Base-by-base conservation (phyloP, 805 yeast species). In the Monosporozyma unispora region DNA sequence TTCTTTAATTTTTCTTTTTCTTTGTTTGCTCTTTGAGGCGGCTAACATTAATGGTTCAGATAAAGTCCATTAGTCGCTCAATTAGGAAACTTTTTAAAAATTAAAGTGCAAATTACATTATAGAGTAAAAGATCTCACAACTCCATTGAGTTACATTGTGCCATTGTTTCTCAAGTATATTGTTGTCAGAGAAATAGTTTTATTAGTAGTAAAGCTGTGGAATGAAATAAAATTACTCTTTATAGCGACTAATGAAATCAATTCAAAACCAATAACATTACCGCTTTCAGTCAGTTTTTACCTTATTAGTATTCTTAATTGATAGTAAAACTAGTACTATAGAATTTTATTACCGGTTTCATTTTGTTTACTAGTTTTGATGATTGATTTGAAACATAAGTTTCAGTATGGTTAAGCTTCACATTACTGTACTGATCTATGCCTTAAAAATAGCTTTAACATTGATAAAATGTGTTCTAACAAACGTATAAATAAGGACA, bases 1-100 rank as follows among this genome's bases (percentile, higher is more conserved):
- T 35, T 18, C 6, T 18, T 35, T 35, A 18, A 10, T 11, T 27
- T 27, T 18, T 29, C 7, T 29, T 27, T 29, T 44, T 44, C 28
- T 22, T 28, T 44, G 27, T 29, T 25, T 16, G 39, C 39, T 43
- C 43, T 21, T 47, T 47, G 50, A 21, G 42, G 42, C 27, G 25
- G 42, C 16, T 39, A 21, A 39, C 14, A 39, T 19, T 39, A 39
- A 11, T 39, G 42, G 27, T 39, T 39, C 42, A 39, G 11, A 21
- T 39, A 39, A 39, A 21, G 27, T 39, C 16, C 44, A 25, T 41
- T 41, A 41, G 23, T 48, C 50, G 50, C 38, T 46, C 10, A 21
- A 44, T 37, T 44, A 44, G 50, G 50, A 43, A 48, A 22, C 25
- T 31, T 27, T 25, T 19, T 22, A 12, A n/a, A 39, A 18, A 19